Base-by-base conservation (phyloP, 2,329 filamentous ascomycete genomes). In the Eutypella sp. region DNA sequence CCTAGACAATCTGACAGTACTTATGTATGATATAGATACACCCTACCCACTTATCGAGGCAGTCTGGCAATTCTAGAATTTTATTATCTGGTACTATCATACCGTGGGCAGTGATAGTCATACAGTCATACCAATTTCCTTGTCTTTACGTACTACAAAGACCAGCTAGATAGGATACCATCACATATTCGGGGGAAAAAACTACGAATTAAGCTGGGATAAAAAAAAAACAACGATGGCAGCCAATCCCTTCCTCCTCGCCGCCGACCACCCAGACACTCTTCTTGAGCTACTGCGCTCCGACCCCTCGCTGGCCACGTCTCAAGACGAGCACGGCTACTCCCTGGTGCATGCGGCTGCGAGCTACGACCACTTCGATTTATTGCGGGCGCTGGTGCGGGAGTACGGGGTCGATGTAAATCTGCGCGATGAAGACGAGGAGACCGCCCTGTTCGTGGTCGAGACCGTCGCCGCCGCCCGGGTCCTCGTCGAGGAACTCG, bases 381-480 rank as follows among this genome's bases (percentile, higher is more conserved):
- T 99, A 15, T 77, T 96, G 15, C 84, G 87, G 48, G 68, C 81
- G 1, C 77, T 99, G 5, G 75, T 96, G 23, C 74, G 74, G 40
- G 87, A 92, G 27, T 89, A 91, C 67, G 69, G 82, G 11, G 91
- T 92, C 20, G 74, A 91, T 49, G 79, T 90, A 40, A 85, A 96
- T 63, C 72, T 96, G 43, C 80, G 79, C 54, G 93, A 99, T 62
- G 89, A 96, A 65, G 93, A 99, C 64, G 81, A 84, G 46, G 93
- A 99, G 69, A 96, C 92, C 1, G 87, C 92, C n/a, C 74, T 99
- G 4, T 99, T 96, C 61, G 89, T 90, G n/a, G 82, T 84, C 23
- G 93, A 99, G 67, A 88, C 82, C 0, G 73, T 86, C 41, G 84
- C 87, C 4, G 84, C 89, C 37, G 92, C 92, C 18, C 81, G 80